Conservation (phyloP, 2,329 filamentous ascomycete genomes). For the Tolypocladium tropicale region DNA sequence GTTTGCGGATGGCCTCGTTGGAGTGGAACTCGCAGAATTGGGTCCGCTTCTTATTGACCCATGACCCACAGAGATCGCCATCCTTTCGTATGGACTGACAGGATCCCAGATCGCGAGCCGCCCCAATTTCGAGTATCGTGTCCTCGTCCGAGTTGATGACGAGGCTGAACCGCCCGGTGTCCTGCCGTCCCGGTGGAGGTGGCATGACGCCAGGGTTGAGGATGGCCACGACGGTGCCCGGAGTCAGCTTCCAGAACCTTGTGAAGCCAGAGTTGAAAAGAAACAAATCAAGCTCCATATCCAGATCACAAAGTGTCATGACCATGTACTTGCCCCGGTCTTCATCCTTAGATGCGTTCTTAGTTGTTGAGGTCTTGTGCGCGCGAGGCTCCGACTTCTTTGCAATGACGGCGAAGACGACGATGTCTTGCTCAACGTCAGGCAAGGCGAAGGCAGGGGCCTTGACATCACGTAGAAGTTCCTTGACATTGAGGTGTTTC, state of each 20-base stretch:
- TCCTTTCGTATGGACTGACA: constrained; percentile 82
- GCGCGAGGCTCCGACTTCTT: constrained; percentile 73
- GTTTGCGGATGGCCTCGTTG: constrained; percentile 67
- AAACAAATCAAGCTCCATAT: constrained; percentile 85
- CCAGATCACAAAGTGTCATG: constrained; percentile 74
- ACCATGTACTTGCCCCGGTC: constrained; percentile 85
- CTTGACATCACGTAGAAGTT: constrained; percentile 72
- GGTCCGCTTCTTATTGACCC: constrained; percentile 82
- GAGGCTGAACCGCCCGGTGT: constrained; percentile 77
- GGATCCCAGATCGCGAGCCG: constrained; percentile 73
- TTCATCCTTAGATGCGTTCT: constrained; percentile 36
- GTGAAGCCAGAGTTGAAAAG: constrained; percentile 87
- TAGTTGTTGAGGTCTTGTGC: constrained; percentile 36
- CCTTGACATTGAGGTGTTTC: constrained; percentile 66
- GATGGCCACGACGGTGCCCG: constrained; percentile 86
- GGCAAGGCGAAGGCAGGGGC: constrained; percentile 74
- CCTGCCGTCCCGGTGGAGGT: constrained; percentile 61
- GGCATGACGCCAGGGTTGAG: constrained; percentile 89
- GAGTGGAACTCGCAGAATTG: constrained; percentile 91
- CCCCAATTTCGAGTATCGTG: constrained; percentile 81
- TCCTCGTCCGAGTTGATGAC: constrained; percentile 80
- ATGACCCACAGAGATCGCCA: constrained; percentile 67
- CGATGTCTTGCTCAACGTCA: constrained; percentile 74
- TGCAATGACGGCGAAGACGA: constrained; percentile 79
- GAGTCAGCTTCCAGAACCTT: constrained; percentile 85